These are phyloP conservation scores for Cercospora sesami DNA, from an alignment of 2,329 filamentous ascomycete species.

Conservation along the genomic window DNA sequence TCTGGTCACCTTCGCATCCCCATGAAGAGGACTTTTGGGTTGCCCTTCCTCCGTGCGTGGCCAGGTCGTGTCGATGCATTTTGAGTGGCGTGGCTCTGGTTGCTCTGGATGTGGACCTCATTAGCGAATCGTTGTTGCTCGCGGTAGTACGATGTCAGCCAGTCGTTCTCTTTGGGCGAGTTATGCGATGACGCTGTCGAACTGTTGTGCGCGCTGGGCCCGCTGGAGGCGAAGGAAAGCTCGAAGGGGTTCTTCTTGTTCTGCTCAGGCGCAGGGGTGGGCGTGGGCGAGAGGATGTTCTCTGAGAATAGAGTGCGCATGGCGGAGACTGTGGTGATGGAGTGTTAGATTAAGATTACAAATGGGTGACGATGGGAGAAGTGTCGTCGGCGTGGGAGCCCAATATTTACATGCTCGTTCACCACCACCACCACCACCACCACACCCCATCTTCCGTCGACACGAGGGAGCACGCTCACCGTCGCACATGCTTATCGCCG, in stretches of 20 bases:
- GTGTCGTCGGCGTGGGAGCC: neutral
- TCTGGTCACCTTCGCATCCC: conserved; percentile 71
- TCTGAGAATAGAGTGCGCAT: conserved; percentile 40
- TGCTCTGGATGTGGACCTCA: conserved; percentile 20
- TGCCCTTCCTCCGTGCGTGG: conserved; percentile 34
- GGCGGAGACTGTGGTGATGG: conserved; percentile 19
- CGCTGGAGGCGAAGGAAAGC: conserved; percentile 33
- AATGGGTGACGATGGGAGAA: neutral
- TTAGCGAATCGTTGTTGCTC: conserved; percentile 29
- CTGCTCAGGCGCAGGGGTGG: conserved; percentile 26
- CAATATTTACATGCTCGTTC: conserved; percentile 2
- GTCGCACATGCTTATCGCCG: conserved; percentile 9
- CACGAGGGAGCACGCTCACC: conserved; percentile 12
- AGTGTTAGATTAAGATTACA: conserved; percentile 17
- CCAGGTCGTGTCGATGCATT: conserved; percentile 20
- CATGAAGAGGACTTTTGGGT: conserved; percentile 84
- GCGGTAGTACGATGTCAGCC: conserved; percentile 36
- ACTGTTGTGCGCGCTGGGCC: conserved; percentile 26
- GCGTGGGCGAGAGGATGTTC: conserved; percentile 37
- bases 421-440: neutral
- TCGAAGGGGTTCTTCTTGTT: conserved; percentile 36
- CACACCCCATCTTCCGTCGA: conserved; percentile 9
- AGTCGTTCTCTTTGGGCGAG: conserved; percentile 33
- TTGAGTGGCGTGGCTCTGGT: conserved; percentile 2
- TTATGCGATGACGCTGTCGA: conserved; percentile 32